Base-by-base conservation (phyloP, 768 basidiomycete genomes). In the Termitomyces sp. region DNA sequence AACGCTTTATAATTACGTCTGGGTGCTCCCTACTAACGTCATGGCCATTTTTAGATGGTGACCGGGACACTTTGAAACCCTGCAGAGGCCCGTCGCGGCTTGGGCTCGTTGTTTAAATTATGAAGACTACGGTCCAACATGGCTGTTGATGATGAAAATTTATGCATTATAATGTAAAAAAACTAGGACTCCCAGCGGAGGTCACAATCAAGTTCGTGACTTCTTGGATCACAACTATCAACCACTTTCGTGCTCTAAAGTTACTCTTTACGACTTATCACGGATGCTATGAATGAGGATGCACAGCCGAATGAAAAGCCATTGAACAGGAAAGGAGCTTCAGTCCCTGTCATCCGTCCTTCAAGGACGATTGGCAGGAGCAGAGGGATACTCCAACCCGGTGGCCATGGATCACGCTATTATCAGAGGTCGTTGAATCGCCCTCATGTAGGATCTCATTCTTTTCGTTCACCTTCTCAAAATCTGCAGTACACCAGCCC, bases 231-330 rank as follows among this genome's bases (percentile, higher is more conserved):
- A 28, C 17, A 28, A 27, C 43, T 44, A 44, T 14, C 23, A 27
- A 17, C 14, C 4, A 43, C 42, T 43, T 43, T 41, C 8, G 19
- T 43, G 16, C 44, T 28, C 30, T 32, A 16, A 47, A 52, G 47
- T 56, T 56, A 55, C 53, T 59, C 45, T 35, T 57, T 32, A 32
- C 19, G 35, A n/a, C 47, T 50, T 23, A n/a, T 40, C 40, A 49
- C 52, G 12, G 43, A 56, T 60, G 62, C 46, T 54, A 63, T 63
- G 63, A 56, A 27, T 43, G 63, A 63, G 55, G 63, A 61, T 59
- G 41, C 46, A 27, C 63, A 61, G 11, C 63, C 63, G 21, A 61
- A 63, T 52, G 60, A 63, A 51, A 49, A 60, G 19, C 27, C 27
- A 34, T 42, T 52, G 2, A 58, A 52, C 30, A 54, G 56, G 40